Base-by-base conservation (phyloP, 1,284 basidiomycete species). In the Ustilago cynodontis region DNA sequence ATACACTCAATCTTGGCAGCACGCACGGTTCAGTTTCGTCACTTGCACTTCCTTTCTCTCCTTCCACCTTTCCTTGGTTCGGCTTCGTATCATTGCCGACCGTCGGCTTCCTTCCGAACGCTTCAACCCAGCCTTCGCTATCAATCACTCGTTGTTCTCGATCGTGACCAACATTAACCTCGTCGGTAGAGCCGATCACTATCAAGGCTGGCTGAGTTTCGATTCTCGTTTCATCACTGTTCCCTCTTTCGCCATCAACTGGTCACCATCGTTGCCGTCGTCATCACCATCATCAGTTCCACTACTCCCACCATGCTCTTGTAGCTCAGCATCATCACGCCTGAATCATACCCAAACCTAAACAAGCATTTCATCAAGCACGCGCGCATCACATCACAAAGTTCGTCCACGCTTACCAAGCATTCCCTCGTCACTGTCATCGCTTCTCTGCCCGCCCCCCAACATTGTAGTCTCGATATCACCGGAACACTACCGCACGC, bases 301-400 rank as follows among this genome's bases (percentile, higher is more conserved):
- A 69, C 59, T 60, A 31, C 51, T 37, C 14, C 24, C 52, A 71
- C 22, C 37, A 70, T 70, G 67, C 58, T 10, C 39, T 59, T 70
- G 39, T 66, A 66, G 51, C 63, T 47, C 58, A 8, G 18, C 26
- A 10, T 51, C 49, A 26, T 51, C 29, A 6, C 13, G 13, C 14
- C 10, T 26, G 13, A 37, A 26, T 51, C 29, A 6, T 10, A 28
- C 14, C 10, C 49, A 28, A 37, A 6, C 35, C 9, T 9, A 6
- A 37, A 8, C 7, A 37, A 51, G 29, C 26, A 51, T 28, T 29
- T 31, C 49, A 51, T 22, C 8, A n/a, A 45, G n/a, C 43, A 45
- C 16, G 3, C n/a, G 8, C n/a, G 22, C 18, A 10, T 51, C 20
- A 62, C 43, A 18, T 22, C 45, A 45, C n/a, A 16, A 37, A n/a